Evolutionary conservation across 2,329 filamentous ascomycete species (phyloP).

Genomic region (Emergomyces pasteurianus): DNA sequence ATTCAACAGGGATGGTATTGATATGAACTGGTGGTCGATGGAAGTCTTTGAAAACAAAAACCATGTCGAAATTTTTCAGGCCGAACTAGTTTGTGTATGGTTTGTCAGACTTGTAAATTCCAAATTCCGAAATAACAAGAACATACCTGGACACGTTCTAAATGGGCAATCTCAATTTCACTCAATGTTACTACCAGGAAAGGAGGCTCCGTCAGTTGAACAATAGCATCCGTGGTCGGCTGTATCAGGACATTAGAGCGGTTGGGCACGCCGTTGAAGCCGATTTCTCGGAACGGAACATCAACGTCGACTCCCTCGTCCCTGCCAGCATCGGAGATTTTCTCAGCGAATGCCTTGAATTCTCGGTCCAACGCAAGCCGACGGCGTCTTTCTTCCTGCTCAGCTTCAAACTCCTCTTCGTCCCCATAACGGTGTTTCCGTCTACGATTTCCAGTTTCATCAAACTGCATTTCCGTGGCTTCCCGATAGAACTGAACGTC

Average conservation of each 20-base stretch:
- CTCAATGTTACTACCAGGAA: conserved; percentile 93
- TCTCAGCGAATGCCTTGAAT: conserved; percentile 93
- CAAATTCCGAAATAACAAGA: background rate
- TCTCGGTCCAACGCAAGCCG: conserved; percentile 86
- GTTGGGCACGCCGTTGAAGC: conserved; percentile 93
- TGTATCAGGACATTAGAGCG: conserved; percentile 92
- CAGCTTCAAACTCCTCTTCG: conserved; percentile 96
- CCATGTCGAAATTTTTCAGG: conserved; percentile 96
- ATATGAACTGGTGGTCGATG: conserved; percentile 80
- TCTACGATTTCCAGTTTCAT: conserved; percentile 96
- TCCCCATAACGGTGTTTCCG: conserved; percentile 96
- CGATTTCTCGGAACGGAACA: conserved; percentile 90
- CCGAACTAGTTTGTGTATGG: conserved; percentile 54
- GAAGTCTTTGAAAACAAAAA: conserved; percentile 98
- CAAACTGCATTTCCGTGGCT: conserved; percentile 96
- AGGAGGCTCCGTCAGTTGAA: conserved; percentile 91
- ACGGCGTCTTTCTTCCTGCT: conserved; percentile 88
- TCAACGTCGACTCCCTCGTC: conserved; percentile 87
- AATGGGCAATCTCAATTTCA: conserved; percentile 89
- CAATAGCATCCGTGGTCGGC: conserved; percentile 90
- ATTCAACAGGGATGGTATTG: conserved; percentile 96
- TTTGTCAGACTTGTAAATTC: conserved; percentile 12
- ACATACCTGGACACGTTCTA: conserved; percentile 68
- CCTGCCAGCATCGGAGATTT: conserved; percentile 90
- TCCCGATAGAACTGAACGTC: conserved; percentile 98